phyloP scores from a whole-genome alignment of 768 basidiomycete species.

The Pholiota microspora region DNA sequence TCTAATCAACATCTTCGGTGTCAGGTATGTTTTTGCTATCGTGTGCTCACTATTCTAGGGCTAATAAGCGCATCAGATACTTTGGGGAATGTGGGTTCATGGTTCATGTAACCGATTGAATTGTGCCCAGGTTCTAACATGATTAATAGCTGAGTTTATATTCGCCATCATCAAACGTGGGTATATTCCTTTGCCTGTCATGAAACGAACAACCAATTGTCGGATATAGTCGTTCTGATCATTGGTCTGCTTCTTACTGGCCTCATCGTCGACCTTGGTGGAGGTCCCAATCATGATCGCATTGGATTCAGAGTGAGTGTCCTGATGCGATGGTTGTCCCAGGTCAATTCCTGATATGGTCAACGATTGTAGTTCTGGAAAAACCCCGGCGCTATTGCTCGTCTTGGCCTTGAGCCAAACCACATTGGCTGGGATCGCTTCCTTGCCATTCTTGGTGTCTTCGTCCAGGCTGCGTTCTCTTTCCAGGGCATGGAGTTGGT shows the following conservation, averaged over 20 bases:
- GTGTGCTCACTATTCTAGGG: neutral
- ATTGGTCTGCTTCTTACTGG: constrained; percentile 58
- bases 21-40: constrained; percentile 37
- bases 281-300: constrained; percentile 64
- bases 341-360: no score
- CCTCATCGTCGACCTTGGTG: constrained; percentile 75
- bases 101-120: neutral
- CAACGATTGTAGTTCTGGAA: constrained; percentile 66
- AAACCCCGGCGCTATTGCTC: constrained; percentile 61
- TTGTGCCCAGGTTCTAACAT: constrained; percentile 1
- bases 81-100: constrained; percentile 63
- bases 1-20: constrained; percentile 68
- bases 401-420: constrained; percentile 39
- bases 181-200: constrained; percentile 13
- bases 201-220: neutral
- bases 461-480: constrained; percentile 67
- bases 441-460: constrained; percentile 40
- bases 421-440: constrained; percentile 45
- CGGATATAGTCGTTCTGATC: constrained; percentile 49
- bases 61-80: constrained; percentile 31
- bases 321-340: no score
- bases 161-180: constrained; percentile 67
- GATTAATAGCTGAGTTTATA: constrained; percentile 52
- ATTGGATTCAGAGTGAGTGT: constrained; percentile 61
- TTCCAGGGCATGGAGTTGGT: constrained; percentile 79